Evolutionary conservation across 2,329 filamentous ascomycete species (phyloP).

Genomic region (Myriangium duriaei): DNA sequence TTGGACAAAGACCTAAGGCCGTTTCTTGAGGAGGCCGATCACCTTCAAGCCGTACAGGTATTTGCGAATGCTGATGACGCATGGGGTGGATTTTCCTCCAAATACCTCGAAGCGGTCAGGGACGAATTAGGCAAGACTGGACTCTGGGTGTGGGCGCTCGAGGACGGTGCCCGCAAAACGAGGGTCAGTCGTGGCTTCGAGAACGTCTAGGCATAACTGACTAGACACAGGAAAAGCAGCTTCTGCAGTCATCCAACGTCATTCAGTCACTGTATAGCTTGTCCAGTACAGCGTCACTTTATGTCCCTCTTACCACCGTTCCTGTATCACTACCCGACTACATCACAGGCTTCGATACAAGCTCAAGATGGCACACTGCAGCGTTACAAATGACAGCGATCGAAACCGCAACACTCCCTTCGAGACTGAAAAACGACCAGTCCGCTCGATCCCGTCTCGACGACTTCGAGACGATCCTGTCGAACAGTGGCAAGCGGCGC

Average conservation of each 20-base stretch:
- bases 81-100: constrained; percentile 35
- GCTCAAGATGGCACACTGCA: constrained; percentile 67
- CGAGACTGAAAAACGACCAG: constrained; percentile 46
- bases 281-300: constrained; percentile 58
- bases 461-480: constrained; percentile 54
- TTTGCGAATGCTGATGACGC: constrained; percentile 42
- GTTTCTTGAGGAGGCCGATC: constrained; percentile 87
- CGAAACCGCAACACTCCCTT: constrained; percentile 67
- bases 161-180: constrained; percentile 38
- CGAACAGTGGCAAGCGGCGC: constrained; percentile 64
- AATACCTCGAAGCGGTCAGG: constrained; percentile 50
- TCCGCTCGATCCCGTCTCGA: constrained; percentile 41
- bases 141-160: constrained; percentile 77
- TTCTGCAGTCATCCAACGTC: constrained; percentile 57
- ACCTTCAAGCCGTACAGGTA: constrained; percentile 72
- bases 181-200: constrained; percentile 12
- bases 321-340: constrained; percentile 44
- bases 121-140: constrained; percentile 86
- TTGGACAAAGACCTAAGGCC: constrained; percentile 80
- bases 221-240: constrained; percentile 43
- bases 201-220: constrained; percentile 3
- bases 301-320: constrained; percentile 60
- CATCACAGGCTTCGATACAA: constrained; percentile 43
- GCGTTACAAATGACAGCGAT: constrained; percentile 64
- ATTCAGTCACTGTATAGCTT: constrained; percentile 60